phyloP scores from a whole-genome alignment of 2,329 filamentous ascomycete species.

The Pseudogymnoascus pannorum region DNA sequence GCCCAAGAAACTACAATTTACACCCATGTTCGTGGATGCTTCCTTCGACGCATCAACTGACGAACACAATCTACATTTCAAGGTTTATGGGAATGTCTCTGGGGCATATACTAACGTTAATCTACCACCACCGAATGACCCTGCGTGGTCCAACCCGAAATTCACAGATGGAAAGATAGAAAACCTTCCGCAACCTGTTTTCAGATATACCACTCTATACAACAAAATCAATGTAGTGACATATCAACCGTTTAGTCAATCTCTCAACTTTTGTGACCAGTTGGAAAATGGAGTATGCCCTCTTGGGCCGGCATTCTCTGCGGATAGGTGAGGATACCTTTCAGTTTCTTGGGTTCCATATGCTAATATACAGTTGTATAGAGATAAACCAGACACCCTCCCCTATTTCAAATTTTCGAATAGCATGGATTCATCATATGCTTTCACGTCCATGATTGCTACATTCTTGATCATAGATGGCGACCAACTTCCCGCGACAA shows the following conservation, averaged over 20 bases:
- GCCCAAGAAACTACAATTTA: constrained; percentile 67
- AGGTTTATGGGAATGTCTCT: constrained; percentile 84
- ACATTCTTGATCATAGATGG: constrained; percentile 71
- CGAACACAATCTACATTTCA: constrained; percentile 63
- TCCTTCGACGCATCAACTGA: constrained; percentile 56
- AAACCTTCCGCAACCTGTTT: constrained; percentile 44
- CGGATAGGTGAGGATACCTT: constrained; percentile 37
- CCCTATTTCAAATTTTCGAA: constrained; percentile 68
- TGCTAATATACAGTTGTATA: constrained; percentile 18
- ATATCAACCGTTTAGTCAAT: constrained; percentile 58
- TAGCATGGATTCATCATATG: constrained; percentile 73
- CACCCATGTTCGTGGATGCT: constrained; percentile 67
- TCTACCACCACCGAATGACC: constrained; percentile 53
- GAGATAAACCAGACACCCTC: constrained; percentile 40
- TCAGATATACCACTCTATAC: constrained; percentile 62
- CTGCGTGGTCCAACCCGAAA: constrained; percentile 55
- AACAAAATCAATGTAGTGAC: constrained; percentile 66
- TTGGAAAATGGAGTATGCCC: constrained; percentile 63
- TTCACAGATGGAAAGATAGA: constrained; percentile 67
- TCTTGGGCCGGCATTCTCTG: constrained; percentile 63
- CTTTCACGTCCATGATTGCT: constrained; percentile 73
- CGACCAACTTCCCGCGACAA: constrained; percentile 48
- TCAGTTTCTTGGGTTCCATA: constrained; percentile 2
- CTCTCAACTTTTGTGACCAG: constrained; percentile 59
- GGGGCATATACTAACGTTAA: constrained; percentile 53